These are phyloP conservation scores for Davidsoniella neocaledoniae DNA, from an alignment of 2,329 filamentous ascomycete genomes.

Conservation along the genomic window DNA sequence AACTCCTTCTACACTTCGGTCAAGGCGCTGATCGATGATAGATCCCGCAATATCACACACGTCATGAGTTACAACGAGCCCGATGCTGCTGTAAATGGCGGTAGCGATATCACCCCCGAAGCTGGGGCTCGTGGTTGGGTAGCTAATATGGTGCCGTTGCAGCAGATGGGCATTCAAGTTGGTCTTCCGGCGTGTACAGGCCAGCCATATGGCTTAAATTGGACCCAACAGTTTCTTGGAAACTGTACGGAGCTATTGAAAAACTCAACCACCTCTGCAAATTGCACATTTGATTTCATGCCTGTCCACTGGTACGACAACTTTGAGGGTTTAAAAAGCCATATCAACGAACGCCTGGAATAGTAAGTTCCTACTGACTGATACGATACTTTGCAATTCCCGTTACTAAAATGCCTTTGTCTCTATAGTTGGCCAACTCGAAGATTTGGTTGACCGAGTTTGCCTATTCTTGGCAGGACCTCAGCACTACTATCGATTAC, in stretches of 20 bases:
- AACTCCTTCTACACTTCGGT: constrained; percentile 46
- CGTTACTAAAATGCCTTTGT: background rate
- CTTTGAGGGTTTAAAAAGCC: constrained; percentile 50
- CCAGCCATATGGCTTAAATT: constrained; percentile 39
- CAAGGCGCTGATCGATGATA: constrained; percentile 30
- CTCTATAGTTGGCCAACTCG: constrained; percentile 34
- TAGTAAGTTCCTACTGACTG: constrained; percentile 17
- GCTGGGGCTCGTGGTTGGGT: constrained; percentile 54
- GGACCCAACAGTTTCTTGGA: constrained; percentile 49
- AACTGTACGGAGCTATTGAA: constrained; percentile 45
- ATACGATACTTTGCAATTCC: background rate
- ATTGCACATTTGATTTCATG: constrained; percentile 48
- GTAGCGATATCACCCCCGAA: constrained; percentile 42
- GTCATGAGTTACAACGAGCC: constrained; percentile 71
- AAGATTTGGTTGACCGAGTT: constrained; percentile 70
- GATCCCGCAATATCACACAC: constrained; percentile 43
- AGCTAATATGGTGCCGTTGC: constrained; percentile 52
- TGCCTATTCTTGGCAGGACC: constrained; percentile 39
- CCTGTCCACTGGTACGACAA: constrained; percentile 53
- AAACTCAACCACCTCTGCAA: constrained; percentile 21
- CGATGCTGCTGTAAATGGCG: constrained; percentile 39
- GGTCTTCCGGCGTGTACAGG: constrained; percentile 58
- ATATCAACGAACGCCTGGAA: constrained; percentile 36
- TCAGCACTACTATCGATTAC: constrained; percentile 43
- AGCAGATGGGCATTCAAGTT: constrained; percentile 44